Evolutionary conservation across 139 green algal species (phyloP).

Genomic region (Picochlorum costavermella): DNA sequence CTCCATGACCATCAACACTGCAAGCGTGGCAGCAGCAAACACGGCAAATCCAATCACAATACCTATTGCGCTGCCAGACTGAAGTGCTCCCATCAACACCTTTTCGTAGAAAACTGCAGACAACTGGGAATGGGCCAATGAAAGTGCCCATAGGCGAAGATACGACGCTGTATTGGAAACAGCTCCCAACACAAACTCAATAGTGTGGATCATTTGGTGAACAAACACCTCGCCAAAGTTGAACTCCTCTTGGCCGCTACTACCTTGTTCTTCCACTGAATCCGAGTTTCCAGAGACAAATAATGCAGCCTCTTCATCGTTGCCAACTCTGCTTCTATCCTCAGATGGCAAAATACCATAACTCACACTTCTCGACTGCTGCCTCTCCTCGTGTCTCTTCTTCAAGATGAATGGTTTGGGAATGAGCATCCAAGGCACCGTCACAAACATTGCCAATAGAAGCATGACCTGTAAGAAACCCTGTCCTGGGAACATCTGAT

Average conservation of each 20-base stretch:
- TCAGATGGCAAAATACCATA: constrained; percentile 28
- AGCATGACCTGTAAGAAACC: constrained; percentile 69
- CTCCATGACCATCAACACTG: constrained; percentile 98
- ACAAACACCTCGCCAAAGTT: constrained; percentile 81
- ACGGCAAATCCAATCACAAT: constrained; percentile 83
- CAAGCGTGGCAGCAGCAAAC: constrained; percentile 82
- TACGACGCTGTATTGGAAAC: constrained; percentile 99
- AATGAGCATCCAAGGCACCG: constrained; percentile 93
- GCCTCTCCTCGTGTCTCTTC: constrained; percentile 53
- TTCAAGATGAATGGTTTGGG: constrained; percentile 95
- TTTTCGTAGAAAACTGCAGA: constrained; percentile 90
- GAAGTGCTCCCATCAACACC: constrained; percentile 75
- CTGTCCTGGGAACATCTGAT: constrained; percentile 57
- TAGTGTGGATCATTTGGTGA: constrained; percentile 97
- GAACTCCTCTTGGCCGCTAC: constrained; percentile 51
- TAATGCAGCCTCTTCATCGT: constrained; percentile 1
- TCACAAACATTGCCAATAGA: constrained; percentile 68
- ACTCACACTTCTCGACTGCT: constrained; percentile 5
- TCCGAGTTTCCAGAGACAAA: background rate
- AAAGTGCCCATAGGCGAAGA: constrained; percentile 94
- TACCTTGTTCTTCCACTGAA: background rate
- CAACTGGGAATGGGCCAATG: constrained; percentile 91
- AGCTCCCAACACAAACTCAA: constrained; percentile 97
- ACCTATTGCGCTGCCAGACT: constrained; percentile 28
- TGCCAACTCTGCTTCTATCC: constrained; percentile 12